These are phyloP conservation scores for Daldinia sp. DNA, from an alignment of 2,329 filamentous ascomycete species.

Conservation along the genomic window DNA sequence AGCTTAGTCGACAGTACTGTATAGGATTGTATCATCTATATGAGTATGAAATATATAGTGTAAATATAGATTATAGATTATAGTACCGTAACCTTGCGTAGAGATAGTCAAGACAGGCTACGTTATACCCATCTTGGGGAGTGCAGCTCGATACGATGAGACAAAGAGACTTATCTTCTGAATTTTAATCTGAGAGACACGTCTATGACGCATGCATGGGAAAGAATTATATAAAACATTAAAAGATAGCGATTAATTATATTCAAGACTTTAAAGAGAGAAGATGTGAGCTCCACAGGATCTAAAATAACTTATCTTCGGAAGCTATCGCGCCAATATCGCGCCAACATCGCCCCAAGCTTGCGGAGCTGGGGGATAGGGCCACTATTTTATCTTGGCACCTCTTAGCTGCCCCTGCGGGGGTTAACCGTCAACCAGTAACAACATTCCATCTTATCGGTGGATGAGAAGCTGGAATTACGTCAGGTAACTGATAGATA, in stretches of 20 bases:
- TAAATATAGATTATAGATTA: too few relatives aligned
- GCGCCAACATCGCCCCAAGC: background rate
- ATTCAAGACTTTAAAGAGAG: background rate
- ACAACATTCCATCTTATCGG: slow-evolving; percentile 41
- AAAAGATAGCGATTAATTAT: background rate
- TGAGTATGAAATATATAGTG: too few relatives aligned
- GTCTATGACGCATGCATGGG: too few relatives aligned
- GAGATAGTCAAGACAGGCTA: too few relatives aligned
- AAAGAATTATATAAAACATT: background rate
- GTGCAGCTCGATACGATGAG: too few relatives aligned
- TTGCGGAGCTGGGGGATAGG: background rate
- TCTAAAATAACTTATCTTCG: background rate
- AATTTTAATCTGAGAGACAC: background rate
- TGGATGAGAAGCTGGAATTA: slow-evolving; percentile 42
- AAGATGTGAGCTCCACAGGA: background rate
- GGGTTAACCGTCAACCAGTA: slow-evolving; percentile 30
- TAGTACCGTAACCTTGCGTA: too few relatives aligned
- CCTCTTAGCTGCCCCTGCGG: slow-evolving; percentile 17
- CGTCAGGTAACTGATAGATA: slow-evolving; percentile 38
- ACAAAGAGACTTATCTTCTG: too few relatives aligned
- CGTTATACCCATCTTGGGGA: too few relatives aligned
- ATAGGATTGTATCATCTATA: too few relatives aligned
- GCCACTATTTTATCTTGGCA: slow-evolving; percentile 32
- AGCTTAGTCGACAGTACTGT: too few relatives aligned
- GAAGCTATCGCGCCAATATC: slow-evolving; percentile 7